phyloP scores from a whole-genome alignment of 2,329 filamentous ascomycete genomes.

The Talaromyces piceae region DNA sequence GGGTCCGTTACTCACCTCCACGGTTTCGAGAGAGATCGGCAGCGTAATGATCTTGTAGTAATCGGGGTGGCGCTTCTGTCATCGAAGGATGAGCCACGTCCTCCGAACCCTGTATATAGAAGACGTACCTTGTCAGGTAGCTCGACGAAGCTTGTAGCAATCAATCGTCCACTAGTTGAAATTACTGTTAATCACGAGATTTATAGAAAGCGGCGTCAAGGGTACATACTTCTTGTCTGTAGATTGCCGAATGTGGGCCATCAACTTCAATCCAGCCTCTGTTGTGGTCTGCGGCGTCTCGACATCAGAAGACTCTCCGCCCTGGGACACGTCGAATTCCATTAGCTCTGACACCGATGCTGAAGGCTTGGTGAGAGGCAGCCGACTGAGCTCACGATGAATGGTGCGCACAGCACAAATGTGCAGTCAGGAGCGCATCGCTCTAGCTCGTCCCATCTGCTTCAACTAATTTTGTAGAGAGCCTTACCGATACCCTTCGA shows the following conservation, averaged over 20 bases:
- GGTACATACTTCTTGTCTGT: slow-evolving; percentile 67
- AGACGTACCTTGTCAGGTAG: slow-evolving; percentile 52
- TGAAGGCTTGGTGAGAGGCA: too few species aligned
- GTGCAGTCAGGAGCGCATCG: background rate
- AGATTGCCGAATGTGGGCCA: slow-evolving; percentile 67
- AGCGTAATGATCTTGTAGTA: slow-evolving; percentile 73
- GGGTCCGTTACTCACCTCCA: slow-evolving; percentile 49
- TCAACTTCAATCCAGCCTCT: slow-evolving; percentile 62
- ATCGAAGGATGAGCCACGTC: background rate
- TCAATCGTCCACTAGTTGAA: slow-evolving; percentile 57
- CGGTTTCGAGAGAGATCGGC: slow-evolving; percentile 68
- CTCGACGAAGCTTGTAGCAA: slow-evolving; percentile 67
- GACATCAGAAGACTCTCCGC: slow-evolving; percentile 13
- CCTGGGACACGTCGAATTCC: slow-evolving; percentile 1
- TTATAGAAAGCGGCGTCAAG: background rate
- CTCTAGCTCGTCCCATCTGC: background rate
- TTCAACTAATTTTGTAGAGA: background rate
- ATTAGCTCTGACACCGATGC: too few species aligned
- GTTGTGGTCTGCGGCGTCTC: slow-evolving; percentile 64
- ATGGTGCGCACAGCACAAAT: background rate
- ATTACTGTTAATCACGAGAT: slow-evolving; percentile 15
- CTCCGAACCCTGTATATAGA: background rate
- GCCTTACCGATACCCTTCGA: slow-evolving; percentile 53
- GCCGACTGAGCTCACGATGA: too few species aligned
- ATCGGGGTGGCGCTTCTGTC: slow-evolving; percentile 52